Evolutionary conservation across 2,329 filamentous ascomycete species (phyloP), one percentile per base, ranked within the genome.

Genomic region (Hyphodiscus sp.): DNA sequence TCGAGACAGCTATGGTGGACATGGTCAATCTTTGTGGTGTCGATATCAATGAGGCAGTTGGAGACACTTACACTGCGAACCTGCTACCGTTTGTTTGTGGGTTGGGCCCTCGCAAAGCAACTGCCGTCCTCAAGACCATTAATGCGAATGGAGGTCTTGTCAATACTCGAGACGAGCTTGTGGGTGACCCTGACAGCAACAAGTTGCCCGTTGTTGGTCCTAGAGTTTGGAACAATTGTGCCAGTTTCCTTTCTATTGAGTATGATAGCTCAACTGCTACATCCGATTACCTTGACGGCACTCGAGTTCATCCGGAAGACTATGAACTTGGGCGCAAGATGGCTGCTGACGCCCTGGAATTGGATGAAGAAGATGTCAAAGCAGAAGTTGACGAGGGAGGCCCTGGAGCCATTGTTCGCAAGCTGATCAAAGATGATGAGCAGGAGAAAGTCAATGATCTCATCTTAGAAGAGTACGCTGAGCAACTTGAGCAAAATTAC

Each of bases 251-350:
- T 38, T 95, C 84, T 67, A 89, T 99, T 56, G 85, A 88, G 51
- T 96, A 90, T 66, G 91, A 96, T 60, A 79, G 83, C n/a, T 83
- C 85, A 15, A 90, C 89, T 63, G 80, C 85, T 1, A 80, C 87
- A 15, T 89, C 91, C 0, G 94, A 99, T 68, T 95, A 95, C 54
- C 78, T 99, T 23, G 94, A 99, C 71, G 95, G 94, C 68, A 99
- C 94, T 46, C 88, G 94, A 74, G 91, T 99, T 18, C 94, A 99
- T 66, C 94, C 94, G 1, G 94, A 99, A 74, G 94, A 99, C 68
- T 99, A 99, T 70, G 94, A 99, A 63, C 85, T 99, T 57, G 94
- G 91, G 47, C 89, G 92, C 63, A 99, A 99, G 73, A 97, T 99
- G 86, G 94, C 94, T 19, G 94, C 94, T 2, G 94, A 99, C 75